phyloP scores from a whole-genome alignment of 208 protist genomes.

The Trichomonas vaginalis region DNA sequence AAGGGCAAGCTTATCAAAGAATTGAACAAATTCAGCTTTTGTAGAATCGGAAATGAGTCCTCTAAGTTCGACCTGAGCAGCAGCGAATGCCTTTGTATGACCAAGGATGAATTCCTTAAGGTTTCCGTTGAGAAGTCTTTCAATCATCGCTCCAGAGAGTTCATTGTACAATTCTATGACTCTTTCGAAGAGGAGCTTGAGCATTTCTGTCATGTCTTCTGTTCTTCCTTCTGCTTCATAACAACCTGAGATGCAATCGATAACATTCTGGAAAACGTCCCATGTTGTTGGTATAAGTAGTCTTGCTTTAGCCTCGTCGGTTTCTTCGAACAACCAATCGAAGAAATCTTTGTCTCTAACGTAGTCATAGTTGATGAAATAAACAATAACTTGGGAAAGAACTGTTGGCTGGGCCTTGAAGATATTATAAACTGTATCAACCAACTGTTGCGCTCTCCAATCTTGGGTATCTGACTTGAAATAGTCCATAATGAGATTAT shows the following conservation, averaged over 20 bases:
- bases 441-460: neutral
- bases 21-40: neutral
- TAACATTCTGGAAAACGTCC: neutral
- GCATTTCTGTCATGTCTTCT: neutral
- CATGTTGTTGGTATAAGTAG: neutral
- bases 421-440: neutral
- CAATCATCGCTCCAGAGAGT: neutral
- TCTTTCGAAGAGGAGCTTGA: neutral
- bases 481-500: neutral
- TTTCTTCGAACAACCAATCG: neutral
- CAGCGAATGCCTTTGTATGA: neutral
- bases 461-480: neutral
- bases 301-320: neutral
- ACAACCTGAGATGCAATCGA: neutral
- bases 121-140: neutral
- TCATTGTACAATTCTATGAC: neutral
- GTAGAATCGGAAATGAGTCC: neutral
- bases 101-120: neutral
- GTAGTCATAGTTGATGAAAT: neutral
- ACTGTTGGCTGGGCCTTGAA: neutral
- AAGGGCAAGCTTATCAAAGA: neutral
- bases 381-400: neutral
- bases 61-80: neutral
- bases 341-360: neutral
- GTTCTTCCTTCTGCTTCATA: neutral